These are phyloP conservation scores for Asterophora lycoperdoides DNA, from an alignment of 768 basidiomycete species.

Conservation along the genomic window DNA sequence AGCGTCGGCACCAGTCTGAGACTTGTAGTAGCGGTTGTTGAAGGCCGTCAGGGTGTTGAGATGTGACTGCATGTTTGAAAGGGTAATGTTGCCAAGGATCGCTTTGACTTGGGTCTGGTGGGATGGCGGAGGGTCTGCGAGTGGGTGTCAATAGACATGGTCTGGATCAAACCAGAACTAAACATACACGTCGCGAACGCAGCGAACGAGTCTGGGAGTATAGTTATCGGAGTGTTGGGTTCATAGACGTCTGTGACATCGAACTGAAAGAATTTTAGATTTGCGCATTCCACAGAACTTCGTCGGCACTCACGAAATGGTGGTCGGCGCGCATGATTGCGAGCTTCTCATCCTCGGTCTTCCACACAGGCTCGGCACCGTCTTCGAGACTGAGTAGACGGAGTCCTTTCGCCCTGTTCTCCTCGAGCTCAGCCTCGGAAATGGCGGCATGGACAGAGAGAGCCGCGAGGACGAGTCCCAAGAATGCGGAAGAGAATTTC, in stretches of 20 bases:
- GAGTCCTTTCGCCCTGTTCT: slow-evolving; percentile 28
- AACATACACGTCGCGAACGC: slow-evolving; percentile 10
- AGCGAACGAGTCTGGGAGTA: slow-evolving; percentile 1
- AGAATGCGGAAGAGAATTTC: slow-evolving; percentile 2
- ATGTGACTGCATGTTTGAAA: slow-evolving; percentile 30
- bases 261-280: slow-evolving; percentile 18
- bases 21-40: slow-evolving; percentile 40
- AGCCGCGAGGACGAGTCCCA: slow-evolving; percentile 4
- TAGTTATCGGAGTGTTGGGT: slow-evolving; percentile 11
- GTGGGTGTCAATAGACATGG: neutral
- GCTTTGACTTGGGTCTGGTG: slow-evolving; percentile 21
- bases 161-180: neutral
- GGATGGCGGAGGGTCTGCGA: slow-evolving; percentile 10
- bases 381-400: slow-evolving; percentile 27
- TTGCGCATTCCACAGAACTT: neutral
- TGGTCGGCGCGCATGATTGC: slow-evolving; percentile 20
- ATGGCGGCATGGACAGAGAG: slow-evolving; percentile 12
- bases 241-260: slow-evolving; percentile 31
- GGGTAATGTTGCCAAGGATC: slow-evolving; percentile 25
- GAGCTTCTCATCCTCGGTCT: slow-evolving; percentile 27
- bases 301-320: slow-evolving; percentile 22
- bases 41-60: slow-evolving; percentile 33
- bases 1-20: slow-evolving; percentile 32
- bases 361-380: slow-evolving; percentile 29
- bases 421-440: slow-evolving; percentile 18